Percentiles rank a stretch among this genome's conserved stretches.
Conservation (phyloP, 169 alveolate genomes). For the Plasmodium fragile region DNA sequence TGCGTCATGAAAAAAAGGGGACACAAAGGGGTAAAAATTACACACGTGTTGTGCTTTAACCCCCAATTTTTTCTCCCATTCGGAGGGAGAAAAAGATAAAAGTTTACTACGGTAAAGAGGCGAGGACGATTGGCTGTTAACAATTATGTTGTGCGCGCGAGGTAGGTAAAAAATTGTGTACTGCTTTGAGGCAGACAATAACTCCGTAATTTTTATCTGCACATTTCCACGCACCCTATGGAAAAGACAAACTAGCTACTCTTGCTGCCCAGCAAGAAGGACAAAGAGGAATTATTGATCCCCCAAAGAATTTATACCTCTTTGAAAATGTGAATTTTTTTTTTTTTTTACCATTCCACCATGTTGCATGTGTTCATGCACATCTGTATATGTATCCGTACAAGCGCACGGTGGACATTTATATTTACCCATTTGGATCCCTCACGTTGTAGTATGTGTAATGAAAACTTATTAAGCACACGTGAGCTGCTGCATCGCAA, state of each 20-base stretch:
- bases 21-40: neutral
- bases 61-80: neutral
- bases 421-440: neutral
- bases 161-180: neutral
- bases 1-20: neutral
- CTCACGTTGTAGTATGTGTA: neutral
- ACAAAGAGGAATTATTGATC: neutral
- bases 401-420: neutral
- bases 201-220: neutral
- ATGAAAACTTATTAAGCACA: neutral
- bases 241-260: neutral
- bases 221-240: neutral
- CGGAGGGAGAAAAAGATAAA: neutral
- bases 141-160: neutral
- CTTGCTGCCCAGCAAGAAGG: neutral
- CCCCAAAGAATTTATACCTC: neutral
- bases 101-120: neutral
- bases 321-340: neutral
- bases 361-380: neutral
- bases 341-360: neutral
- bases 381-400: neutral
- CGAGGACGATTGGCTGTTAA: neutral
- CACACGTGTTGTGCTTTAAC: neutral
- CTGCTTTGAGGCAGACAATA: neutral
- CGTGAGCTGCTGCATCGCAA: neutral